A percentile compares a stretch with the other conserved stretches of the same genome.
phyloP scores from a whole-genome alignment of 805 yeast genomes.

The Cyberlindnera japonica region DNA sequence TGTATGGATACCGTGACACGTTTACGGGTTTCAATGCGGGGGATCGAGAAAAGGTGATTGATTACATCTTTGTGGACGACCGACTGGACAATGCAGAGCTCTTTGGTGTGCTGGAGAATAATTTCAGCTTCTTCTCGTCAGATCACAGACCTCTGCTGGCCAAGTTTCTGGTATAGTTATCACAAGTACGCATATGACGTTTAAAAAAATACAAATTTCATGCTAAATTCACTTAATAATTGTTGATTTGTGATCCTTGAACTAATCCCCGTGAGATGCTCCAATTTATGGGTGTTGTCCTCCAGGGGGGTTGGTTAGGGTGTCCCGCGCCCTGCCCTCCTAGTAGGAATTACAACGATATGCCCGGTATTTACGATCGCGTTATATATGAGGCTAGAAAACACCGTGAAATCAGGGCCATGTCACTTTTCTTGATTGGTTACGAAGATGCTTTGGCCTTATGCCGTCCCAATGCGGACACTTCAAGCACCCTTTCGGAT shows the following conservation, averaged over 20 bases:
- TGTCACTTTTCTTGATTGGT: background rate
- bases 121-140: constrained; percentile 24
- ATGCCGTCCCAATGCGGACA: background rate
- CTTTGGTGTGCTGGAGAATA: constrained; percentile 36
- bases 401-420: background rate
- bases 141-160: constrained; percentile 46
- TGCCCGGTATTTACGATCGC: background rate
- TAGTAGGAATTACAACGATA: no score
- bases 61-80: constrained; percentile 26
- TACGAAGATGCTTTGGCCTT: background rate
- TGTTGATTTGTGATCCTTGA: no score
- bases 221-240: no score
- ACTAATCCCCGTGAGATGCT: no score
- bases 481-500: background rate
- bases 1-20: constrained; percentile 43
- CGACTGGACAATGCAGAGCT: constrained; percentile 14
- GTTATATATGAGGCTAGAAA: background rate
- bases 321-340: no score
- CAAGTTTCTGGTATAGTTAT: constrained; percentile 20
- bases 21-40: constrained; percentile 45
- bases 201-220: background rate
- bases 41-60: constrained; percentile 31
- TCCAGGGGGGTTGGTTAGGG: no score
- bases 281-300: no score
- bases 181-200: background rate